Percentiles rank a stretch among this genome's conserved stretches.
Conservation (phyloP, 441 rosid genomes). For the Iberis amara region DNA sequence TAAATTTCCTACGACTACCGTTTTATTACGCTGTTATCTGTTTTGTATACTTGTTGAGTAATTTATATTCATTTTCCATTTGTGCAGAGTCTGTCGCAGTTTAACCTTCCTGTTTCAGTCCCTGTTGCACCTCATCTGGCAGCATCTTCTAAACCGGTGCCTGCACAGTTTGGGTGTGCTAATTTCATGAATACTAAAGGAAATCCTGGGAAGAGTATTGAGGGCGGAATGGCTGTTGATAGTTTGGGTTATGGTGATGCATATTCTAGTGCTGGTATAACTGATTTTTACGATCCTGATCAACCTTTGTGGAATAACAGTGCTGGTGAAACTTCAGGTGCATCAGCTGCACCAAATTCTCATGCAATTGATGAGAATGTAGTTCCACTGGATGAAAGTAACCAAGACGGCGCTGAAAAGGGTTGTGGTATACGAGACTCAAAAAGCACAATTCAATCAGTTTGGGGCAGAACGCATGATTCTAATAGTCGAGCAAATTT, state of each 20-base stretch:
- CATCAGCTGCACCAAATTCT: slow-evolving; percentile 46
- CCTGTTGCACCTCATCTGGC: slow-evolving; percentile 67
- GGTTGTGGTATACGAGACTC: slow-evolving; percentile 41
- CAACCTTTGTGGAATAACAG: slow-evolving; percentile 90
- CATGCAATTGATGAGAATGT: slow-evolving; percentile 53
- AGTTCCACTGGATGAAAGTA: slow-evolving; percentile 44
- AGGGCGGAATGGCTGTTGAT: slow-evolving; percentile 64
- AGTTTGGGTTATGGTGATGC: slow-evolving; percentile 53
- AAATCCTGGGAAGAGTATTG: slow-evolving; percentile 49
- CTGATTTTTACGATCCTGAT: slow-evolving; percentile 97
- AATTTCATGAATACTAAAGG: slow-evolving; percentile 55
- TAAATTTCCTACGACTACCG: neutral
- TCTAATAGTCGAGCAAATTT: slow-evolving; percentile 37
- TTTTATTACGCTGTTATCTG: neutral
- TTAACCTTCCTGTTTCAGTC: slow-evolving; percentile 92
- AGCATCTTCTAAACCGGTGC: slow-evolving; percentile 53
- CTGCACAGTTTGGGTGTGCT: slow-evolving; percentile 49
- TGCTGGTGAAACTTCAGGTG: slow-evolving; percentile 63
- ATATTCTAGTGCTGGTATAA: slow-evolving; percentile 51
- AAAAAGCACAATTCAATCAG: slow-evolving; percentile 44
- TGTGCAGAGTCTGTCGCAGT: slow-evolving; percentile 94
- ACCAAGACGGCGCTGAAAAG: slow-evolving; percentile 42
- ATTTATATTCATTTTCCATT: slow-evolving; percentile 30
- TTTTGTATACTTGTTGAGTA: slow-evolving; percentile 9
- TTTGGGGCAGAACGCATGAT: slow-evolving; percentile 74